Evolutionary conservation across 305 asterid genomes (phyloP), one percentile per base, ranked within the genome.

Genomic region (Rubia peregrina): DNA sequence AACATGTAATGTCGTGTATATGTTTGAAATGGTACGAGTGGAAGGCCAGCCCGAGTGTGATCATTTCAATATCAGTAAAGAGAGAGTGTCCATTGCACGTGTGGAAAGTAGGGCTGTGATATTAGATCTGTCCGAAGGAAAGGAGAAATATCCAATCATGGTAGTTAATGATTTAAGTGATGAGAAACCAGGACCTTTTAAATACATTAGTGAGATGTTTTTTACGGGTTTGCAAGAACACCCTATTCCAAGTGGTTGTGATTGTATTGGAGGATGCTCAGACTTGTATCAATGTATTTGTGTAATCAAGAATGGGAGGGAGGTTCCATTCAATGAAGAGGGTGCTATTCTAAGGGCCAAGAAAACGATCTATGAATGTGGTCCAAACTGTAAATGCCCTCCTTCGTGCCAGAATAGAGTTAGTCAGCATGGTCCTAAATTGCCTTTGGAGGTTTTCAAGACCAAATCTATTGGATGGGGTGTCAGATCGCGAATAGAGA

Each of bases 401-500:
- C 73, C 79, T 69, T 78, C 79, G 24, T 81, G 85, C 77, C 61
- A 69, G 13, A 81, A 81, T 46, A 65, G 82, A 68, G 80, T 75
- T 44, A 57, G 79, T 76, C 85, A 78, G 42, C 57, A 22, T n/a
- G 80, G 80, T 17, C 70, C 48, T 55, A 60, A 24, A 11, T 48
- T 73, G 19, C 78, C 64, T 0, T 44, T 78, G 72, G 85, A 81
- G 46, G 73, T 81, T 16, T 81, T 78, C 69, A 78, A 40, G 70
- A 78, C 79, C 0, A 67, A 70, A 49, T 73, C 79, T 56, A 81
- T 72, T 9, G 82, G 82, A 69, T 81, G 85, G 82, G 79, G 85
- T 62, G 72, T 81, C 17, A 74, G 85, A 26, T 75, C 82, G 19
- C 65, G 65, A 24, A 69, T 70, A 70, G 51, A 57, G 19, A 70